These are phyloP conservation scores for Fusarium concolor DNA, from an alignment of 2,329 filamentous ascomycete genomes.

Conservation along the genomic window DNA sequence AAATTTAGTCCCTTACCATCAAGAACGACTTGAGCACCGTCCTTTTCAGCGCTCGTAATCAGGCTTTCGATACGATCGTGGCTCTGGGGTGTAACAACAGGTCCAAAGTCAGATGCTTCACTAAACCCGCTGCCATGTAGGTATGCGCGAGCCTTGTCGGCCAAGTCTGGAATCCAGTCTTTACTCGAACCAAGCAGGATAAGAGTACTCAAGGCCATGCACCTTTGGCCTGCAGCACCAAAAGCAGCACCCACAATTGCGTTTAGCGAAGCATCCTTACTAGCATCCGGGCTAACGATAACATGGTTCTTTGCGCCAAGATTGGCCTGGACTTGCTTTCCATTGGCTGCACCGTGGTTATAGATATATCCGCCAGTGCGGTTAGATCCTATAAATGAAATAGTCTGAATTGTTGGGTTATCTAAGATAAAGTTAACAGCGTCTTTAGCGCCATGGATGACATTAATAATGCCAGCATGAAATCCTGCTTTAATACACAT, in stretches of 20 bases:
- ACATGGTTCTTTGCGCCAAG: slow-evolving; percentile 86
- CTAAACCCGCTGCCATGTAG: no score
- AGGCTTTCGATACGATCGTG: no score
- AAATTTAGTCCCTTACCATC: no score
- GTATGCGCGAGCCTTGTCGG: no score
- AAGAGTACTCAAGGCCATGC: slow-evolving; percentile 66
- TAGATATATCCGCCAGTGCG: slow-evolving; percentile 86
- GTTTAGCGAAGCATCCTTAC: slow-evolving; percentile 83
- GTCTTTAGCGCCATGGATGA: slow-evolving; percentile 78
- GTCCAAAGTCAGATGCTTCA: no score
- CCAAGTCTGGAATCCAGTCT: no score
- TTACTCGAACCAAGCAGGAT: no score
- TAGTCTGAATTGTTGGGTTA: slow-evolving; percentile 80
- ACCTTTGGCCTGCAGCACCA: slow-evolving; percentile 81
- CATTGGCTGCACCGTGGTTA: slow-evolving; percentile 76
- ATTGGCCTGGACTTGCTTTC: slow-evolving; percentile 84
- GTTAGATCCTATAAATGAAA: slow-evolving; percentile 83
- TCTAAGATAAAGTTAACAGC: slow-evolving; percentile 84
- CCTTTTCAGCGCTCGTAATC: no score
- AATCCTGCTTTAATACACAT: slow-evolving; percentile 79
- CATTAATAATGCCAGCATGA: slow-evolving; percentile 79
- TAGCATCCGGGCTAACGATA: slow-evolving; percentile 79
- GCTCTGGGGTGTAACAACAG: no score
- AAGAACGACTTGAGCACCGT: no score
- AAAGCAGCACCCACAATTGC: slow-evolving; percentile 82